Evolutionary conservation across 1,284 basidiomycete genomes (phyloP).

Genomic region (Microbotryomycetes sp.): DNA sequence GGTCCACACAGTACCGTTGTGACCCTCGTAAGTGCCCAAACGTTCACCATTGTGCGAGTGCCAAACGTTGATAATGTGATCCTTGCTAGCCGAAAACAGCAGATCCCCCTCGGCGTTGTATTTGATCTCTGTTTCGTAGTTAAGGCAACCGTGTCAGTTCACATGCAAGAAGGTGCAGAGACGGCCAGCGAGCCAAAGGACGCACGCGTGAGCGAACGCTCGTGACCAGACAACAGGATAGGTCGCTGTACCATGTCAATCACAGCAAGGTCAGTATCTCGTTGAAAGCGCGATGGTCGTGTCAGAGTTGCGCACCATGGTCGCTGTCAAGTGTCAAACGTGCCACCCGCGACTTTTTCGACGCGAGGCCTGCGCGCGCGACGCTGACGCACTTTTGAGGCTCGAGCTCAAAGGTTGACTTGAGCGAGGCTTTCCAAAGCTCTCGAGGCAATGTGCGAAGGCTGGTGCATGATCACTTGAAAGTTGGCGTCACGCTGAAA

Average conservation of each 20-base stretch:
- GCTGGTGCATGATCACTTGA: too few relatives aligned
- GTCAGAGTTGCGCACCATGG: too few relatives aligned
- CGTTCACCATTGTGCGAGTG: constrained; percentile 98
- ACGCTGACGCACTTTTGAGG: too few relatives aligned
- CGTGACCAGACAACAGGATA: constrained; percentile 65
- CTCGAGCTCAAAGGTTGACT: too few relatives aligned
- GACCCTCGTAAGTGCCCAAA: constrained; percentile 90
- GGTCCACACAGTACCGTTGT: constrained; percentile 96
- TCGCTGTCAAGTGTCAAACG: too few relatives aligned
- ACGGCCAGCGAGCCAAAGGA: constrained; percentile 48
- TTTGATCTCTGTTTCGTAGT: constrained; percentile 41
- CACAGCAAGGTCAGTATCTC: too few relatives aligned
- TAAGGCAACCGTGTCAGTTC: background rate
- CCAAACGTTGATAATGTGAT: constrained; percentile 71
- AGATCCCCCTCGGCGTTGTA: constrained; percentile 93
- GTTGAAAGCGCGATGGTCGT: too few relatives aligned
- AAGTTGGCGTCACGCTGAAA: too few relatives aligned
- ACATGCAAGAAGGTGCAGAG: background rate
- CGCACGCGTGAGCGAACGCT: constrained; percentile 95
- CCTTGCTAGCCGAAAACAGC: constrained; percentile 93
- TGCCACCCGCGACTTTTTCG: too few relatives aligned
- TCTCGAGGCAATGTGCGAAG: too few relatives aligned
- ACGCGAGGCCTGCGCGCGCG: too few relatives aligned
- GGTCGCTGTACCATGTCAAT: constrained; percentile 35
- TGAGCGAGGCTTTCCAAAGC: too few relatives aligned